These are phyloP conservation scores for Bacidia gigantensis DNA, from an alignment of 495 filamentous ascomycete species.

Conservation along the genomic window DNA sequence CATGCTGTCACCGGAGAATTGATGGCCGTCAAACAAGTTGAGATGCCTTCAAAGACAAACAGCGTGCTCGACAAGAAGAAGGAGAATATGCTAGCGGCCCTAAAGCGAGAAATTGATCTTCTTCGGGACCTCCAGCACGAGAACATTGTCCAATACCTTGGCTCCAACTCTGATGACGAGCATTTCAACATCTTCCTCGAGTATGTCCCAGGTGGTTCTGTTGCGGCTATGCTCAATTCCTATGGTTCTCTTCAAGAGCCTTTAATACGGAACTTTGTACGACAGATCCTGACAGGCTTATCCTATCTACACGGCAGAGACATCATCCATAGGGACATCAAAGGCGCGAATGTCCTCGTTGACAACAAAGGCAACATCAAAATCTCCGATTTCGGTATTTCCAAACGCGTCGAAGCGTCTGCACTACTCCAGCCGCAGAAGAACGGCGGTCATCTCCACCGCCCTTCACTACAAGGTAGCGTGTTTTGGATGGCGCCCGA, in stretches of 20 bases:
- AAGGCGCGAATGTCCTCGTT: slow-evolving; percentile 95
- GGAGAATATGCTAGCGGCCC: slow-evolving; percentile 91
- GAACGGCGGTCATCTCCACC: slow-evolving; percentile 52
- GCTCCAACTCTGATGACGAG: slow-evolving; percentile 76
- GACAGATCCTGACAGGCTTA: slow-evolving; percentile 89
- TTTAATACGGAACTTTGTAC: slow-evolving; percentile 89
- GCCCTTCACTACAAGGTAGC: slow-evolving; percentile 87
- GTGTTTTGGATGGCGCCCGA: slow-evolving; percentile 99
- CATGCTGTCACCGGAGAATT: slow-evolving; percentile 95
- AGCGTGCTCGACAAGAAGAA: slow-evolving; percentile 78
- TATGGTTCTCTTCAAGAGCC: slow-evolving; percentile 92
- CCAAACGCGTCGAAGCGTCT: slow-evolving; percentile 86
- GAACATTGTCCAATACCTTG: slow-evolving; percentile 97
- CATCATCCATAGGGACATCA: slow-evolving; percentile 98
- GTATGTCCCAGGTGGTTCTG: slow-evolving; percentile 94
- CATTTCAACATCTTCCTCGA: slow-evolving; percentile 99
- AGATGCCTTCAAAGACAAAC: slow-evolving; percentile 69
- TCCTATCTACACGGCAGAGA: slow-evolving; percentile 88
- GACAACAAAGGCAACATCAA: slow-evolving; percentile 99
- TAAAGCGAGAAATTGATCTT: slow-evolving; percentile 92
- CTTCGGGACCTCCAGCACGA: slow-evolving; percentile 88
- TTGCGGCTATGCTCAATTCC: slow-evolving; percentile 94
- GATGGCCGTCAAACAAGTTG: slow-evolving; percentile 97
- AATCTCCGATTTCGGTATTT: slow-evolving; percentile 98
- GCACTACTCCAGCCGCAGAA: slow-evolving; percentile 42